Conservation (phyloP, 2,329 filamentous ascomycete species). For the Acrocalymma vagum region DNA sequence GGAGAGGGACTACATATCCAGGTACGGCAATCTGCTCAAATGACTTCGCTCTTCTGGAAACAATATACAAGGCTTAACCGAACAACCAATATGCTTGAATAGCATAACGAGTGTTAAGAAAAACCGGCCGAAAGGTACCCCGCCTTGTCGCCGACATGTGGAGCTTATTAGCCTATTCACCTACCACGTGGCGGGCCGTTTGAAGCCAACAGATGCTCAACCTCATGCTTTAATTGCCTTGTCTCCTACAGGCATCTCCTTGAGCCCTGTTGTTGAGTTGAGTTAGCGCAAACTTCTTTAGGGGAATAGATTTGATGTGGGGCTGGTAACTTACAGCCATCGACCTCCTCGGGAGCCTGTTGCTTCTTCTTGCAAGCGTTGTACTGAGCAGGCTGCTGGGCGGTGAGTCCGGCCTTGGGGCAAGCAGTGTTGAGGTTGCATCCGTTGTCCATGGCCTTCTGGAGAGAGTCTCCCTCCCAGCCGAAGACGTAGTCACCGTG, state of each 20-base stretch:
- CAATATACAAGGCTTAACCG: too few species aligned
- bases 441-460: constrained; percentile 51
- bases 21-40: too few species aligned
- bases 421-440: constrained; percentile 47
- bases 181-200: too few species aligned
- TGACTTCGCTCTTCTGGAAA: too few species aligned
- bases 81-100: too few species aligned
- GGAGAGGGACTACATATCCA: too few species aligned
- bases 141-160: too few species aligned
- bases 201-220: too few species aligned
- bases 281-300: constrained; percentile 13
- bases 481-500: constrained; percentile 52
- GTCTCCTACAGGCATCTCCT: constrained; percentile 34
- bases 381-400: constrained; percentile 35
- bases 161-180: too few species aligned
- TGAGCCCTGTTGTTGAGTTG: constrained; percentile 31
- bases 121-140: too few species aligned
- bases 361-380: constrained; percentile 44
- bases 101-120: too few species aligned
- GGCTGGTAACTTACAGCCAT: constrained; percentile 37
- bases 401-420: constrained; percentile 39
- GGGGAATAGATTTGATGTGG: neutral
- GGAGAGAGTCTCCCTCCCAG: constrained; percentile 56
- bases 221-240: constrained; percentile 36
- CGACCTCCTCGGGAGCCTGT: constrained; percentile 39